Percentiles rank a stretch among this genome's conserved stretches.
phyloP scores from a whole-genome alignment of 177 flowering plant genomes.

The Telopea speciosissima region DNA sequence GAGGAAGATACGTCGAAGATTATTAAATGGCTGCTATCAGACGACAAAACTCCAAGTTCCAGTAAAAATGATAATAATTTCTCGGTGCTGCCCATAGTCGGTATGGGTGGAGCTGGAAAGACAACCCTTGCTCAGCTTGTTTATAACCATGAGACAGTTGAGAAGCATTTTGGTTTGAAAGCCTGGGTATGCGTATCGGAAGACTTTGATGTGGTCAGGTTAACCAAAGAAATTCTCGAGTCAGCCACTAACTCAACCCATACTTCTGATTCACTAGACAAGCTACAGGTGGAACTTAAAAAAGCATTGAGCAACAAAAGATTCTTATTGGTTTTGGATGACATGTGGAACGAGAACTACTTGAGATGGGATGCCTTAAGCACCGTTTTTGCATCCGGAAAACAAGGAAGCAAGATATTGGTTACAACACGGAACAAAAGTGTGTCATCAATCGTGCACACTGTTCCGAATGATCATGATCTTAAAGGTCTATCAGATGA shows the following conservation, averaged over 20 bases:
- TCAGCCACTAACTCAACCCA: background rate
- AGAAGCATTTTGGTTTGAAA: background rate
- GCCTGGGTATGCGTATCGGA: slow-evolving; percentile 11
- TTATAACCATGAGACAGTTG: slow-evolving; percentile 6
- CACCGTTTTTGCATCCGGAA: background rate
- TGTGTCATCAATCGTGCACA: too few species aligned
- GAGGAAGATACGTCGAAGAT: background rate
- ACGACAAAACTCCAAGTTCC: background rate
- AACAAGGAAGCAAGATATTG: background rate
- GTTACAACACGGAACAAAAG: background rate
- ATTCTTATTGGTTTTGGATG: slow-evolving; percentile 22
- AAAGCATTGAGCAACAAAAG: background rate
- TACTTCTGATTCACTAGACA: background rate
- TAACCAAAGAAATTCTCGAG: slow-evolving; percentile 4
- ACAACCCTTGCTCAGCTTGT: slow-evolving; percentile 15
- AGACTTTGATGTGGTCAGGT: background rate
- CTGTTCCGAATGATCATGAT: background rate
- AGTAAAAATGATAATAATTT: background rate
- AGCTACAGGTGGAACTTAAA: slow-evolving; percentile 5
- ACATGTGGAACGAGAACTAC: slow-evolving; percentile 15
- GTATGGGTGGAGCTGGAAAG: slow-evolving; percentile 16
- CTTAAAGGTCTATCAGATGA: background rate
- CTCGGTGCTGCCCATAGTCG: slow-evolving; percentile 10
- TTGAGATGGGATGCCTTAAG: background rate
- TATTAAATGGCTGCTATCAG: background rate